These are phyloP conservation scores for Tylopilus balloui DNA, from an alignment of 768 basidiomycete genomes.

Conservation along the genomic window DNA sequence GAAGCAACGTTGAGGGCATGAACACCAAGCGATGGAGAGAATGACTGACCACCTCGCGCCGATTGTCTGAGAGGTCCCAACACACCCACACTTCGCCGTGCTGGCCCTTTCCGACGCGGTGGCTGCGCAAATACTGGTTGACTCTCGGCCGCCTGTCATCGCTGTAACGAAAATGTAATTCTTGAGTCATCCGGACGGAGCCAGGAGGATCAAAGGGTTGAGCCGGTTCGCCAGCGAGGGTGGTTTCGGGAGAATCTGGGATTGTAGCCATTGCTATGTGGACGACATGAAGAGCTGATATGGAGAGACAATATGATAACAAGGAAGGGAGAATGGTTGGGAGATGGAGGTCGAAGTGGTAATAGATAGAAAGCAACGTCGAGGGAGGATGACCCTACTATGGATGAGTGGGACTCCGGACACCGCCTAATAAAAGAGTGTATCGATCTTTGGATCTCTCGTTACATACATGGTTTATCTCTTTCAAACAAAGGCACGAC, in stretches of 20 bases:
- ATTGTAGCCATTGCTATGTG: conserved; percentile 23
- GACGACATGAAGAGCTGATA: conserved; percentile 25
- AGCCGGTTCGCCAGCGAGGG: conserved; percentile 35
- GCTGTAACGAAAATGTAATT: conserved; percentile 39
- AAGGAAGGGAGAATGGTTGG: conserved; percentile 21
- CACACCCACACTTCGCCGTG: conserved; percentile 88
- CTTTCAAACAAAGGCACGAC: not conserved
- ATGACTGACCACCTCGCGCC: conserved; percentile 45
- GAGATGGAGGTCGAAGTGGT: conserved; percentile 17
- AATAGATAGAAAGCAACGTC: conserved; percentile 22
- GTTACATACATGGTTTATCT: conserved; percentile 4
- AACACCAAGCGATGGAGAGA: conserved; percentile 5
- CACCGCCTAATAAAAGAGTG: conserved; percentile 26
- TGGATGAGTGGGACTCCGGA: conserved; percentile 23
- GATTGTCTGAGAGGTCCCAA: conserved; percentile 43
- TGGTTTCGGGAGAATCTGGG: conserved; percentile 22
- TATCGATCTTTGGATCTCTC: conserved; percentile 14
- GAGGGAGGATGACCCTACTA: conserved; percentile 16
- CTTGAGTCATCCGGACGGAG: conserved; percentile 48
- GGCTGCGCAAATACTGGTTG: conserved; percentile 82
- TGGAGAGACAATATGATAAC: conserved; percentile 6
- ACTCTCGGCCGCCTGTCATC: conserved; percentile 48
- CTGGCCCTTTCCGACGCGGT: conserved; percentile 79
- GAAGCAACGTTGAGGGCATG: conserved; percentile 7
- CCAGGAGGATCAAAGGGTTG: conserved; percentile 38